Percentiles rank a stretch among this genome's conserved stretches.
These are phyloP conservation scores for Microbotryum silenes-acaulis DNA, from an alignment of 1,284 basidiomycete species.

Conservation along the genomic window DNA sequence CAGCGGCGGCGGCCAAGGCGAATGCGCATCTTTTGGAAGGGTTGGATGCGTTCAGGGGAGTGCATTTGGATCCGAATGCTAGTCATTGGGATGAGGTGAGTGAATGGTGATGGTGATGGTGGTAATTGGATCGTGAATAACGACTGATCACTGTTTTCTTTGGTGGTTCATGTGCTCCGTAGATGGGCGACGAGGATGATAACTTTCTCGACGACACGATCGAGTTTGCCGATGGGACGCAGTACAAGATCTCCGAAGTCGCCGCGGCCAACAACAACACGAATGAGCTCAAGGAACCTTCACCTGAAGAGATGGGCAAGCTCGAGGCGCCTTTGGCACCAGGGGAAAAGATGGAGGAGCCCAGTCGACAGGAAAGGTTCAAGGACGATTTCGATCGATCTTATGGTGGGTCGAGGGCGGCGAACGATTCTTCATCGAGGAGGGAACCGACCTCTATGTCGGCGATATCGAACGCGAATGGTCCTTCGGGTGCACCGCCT, in stretches of 20 bases:
- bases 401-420: conserved; percentile 47
- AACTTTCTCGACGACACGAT: conserved; percentile 80
- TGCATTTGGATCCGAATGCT: conserved; percentile 81
- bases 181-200: conserved; percentile 85
- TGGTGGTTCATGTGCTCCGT: background rate
- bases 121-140: too few species aligned
- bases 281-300: conserved; percentile 20
- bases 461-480: conserved; percentile 41
- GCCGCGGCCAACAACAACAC: conserved; percentile 10
- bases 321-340: conserved; percentile 25
- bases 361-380: conserved; percentile 60
- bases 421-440: too few species aligned
- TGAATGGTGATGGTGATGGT: too few species aligned
- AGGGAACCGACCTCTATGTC: conserved; percentile 42
- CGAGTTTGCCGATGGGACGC: conserved; percentile 84
- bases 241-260: conserved; percentile 62
- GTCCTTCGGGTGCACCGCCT: background rate
- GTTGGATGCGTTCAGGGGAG: conserved; percentile 78
- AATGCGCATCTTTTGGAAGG: conserved; percentile 40
- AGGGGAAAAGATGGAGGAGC: conserved; percentile 20
- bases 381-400: conserved; percentile 85
- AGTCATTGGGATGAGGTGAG: conserved; percentile 94
- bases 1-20: conserved; percentile 33
- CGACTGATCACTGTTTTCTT: background rate
- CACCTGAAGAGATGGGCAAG: conserved; percentile 23